Percentiles rank a stretch among this genome's conserved stretches.
phyloP scores from a whole-genome alignment of 768 basidiomycete species.

The Auricularia sp. region DNA sequence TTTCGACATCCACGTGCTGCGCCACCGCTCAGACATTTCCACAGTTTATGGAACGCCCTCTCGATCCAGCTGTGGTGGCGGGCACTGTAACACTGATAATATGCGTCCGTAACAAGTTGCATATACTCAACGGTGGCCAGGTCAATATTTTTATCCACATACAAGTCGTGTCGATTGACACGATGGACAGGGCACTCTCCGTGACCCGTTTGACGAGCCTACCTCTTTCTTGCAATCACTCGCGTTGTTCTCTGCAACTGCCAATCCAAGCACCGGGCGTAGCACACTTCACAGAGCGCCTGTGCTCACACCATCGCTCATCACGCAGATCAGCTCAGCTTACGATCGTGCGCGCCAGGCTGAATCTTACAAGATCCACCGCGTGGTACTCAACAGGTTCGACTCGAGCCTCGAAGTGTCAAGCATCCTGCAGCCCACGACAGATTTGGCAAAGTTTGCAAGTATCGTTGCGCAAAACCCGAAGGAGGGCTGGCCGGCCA shows the following conservation, averaged over 20 bases:
- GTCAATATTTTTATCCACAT: conserved; percentile 17
- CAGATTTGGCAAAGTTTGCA: conserved; percentile 45
- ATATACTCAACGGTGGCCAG: conserved; percentile 32
- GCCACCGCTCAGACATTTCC: background rate
- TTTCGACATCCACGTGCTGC: background rate
- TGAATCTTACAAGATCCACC: conserved; percentile 52
- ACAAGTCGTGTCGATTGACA: background rate
- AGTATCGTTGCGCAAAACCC: conserved; percentile 25
- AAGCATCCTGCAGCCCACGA: conserved; percentile 34
- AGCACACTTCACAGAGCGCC: conserved; percentile 16
- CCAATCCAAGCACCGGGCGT: background rate
- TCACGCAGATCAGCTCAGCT: conserved; percentile 36
- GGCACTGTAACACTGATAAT: conserved; percentile 62
- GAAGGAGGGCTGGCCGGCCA: background rate
- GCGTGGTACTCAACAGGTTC: conserved; percentile 49
- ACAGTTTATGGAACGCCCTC: conserved; percentile 60
- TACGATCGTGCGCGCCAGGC: conserved; percentile 37
- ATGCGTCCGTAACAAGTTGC: conserved; percentile 58
- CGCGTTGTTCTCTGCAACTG: conserved; percentile 14
- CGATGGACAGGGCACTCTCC: conserved; percentile 35
- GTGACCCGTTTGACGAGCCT: conserved; percentile 73
- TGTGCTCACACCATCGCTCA: conserved; percentile 32
- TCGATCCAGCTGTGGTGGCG: conserved; percentile 62
- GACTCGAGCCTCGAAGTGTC: conserved; percentile 37
- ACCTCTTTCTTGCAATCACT: conserved; percentile 44